phyloP scores from a whole-genome alignment of 257 asterid genomes.

The Solanum neorickii region DNA sequence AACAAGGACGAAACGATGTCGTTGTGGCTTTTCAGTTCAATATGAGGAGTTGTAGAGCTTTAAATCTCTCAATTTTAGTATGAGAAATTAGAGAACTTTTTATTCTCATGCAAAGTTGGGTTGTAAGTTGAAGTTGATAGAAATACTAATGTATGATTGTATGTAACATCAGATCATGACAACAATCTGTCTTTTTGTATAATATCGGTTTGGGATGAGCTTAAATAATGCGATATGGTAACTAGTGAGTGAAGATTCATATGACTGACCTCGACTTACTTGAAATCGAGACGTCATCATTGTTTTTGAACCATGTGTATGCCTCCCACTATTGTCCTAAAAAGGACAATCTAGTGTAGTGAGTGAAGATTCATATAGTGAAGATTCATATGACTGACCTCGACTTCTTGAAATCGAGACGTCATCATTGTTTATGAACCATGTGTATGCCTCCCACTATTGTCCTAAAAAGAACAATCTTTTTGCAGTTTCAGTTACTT shows the following conservation, averaged over 20 bases:
- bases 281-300: neutral
- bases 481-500: neutral
- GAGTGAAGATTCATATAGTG: neutral
- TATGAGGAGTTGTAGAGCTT: slow-evolving; percentile 51
- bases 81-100: slow-evolving; percentile 40
- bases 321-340: neutral
- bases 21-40: slow-evolving; percentile 73
- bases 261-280: neutral
- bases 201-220: neutral
- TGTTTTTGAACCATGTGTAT: neutral
- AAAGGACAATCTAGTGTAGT: neutral
- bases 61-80: slow-evolving; percentile 1
- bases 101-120: neutral
- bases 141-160: neutral
- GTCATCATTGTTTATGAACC: neutral
- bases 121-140: neutral
- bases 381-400: neutral
- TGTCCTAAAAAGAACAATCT: neutral
- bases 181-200: neutral
- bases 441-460: neutral
- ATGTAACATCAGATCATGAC: neutral
- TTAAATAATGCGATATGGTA: neutral
- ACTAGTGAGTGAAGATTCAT: neutral
- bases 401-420: neutral
- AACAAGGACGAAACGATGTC: slow-evolving; percentile 39